Conservation (phyloP, 345 rosid genomes). For the Moricandia moricandioides region DNA sequence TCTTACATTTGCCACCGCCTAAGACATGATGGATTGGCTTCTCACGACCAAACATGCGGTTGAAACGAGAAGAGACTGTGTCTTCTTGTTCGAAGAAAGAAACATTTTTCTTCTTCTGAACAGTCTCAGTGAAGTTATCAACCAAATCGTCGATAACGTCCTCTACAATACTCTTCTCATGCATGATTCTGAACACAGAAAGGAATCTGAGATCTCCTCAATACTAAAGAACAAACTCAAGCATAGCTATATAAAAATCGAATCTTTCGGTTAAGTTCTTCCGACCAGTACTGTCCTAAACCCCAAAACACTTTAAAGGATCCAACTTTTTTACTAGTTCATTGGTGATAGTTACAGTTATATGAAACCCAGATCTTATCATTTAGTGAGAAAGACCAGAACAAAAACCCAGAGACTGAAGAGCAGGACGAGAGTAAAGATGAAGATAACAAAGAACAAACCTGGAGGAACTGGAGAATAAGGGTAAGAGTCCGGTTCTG, state of each 20-base stretch:
- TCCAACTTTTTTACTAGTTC: background rate
- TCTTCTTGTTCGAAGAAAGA: constrained; percentile 72
- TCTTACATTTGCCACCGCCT: constrained; percentile 87
- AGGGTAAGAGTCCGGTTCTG: background rate
- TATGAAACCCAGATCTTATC: constrained; percentile 24
- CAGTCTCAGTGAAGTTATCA: constrained; percentile 59
- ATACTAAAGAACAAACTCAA: background rate
- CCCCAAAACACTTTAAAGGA: background rate
- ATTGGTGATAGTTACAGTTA: constrained; percentile 13
- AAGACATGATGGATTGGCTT: constrained; percentile 66
- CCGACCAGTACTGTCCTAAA: background rate
- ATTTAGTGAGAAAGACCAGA: background rate
- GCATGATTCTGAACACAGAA: constrained; percentile 52
- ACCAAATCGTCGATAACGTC: constrained; percentile 49
- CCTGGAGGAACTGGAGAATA: constrained; percentile 22
- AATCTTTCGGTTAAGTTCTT: constrained; percentile 9
- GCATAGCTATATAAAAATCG: background rate
- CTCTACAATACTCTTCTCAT: constrained; percentile 68
- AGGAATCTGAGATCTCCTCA: constrained; percentile 5
- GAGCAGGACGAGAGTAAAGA: constrained; percentile 5
- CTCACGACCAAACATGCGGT: constrained; percentile 77
- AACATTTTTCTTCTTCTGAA: constrained; percentile 59
- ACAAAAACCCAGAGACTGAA: background rate
- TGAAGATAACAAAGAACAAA: background rate
- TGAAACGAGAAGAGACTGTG: constrained; percentile 54